Base-by-base conservation (phyloP, 116 monocot species). In the Cymodocea nodosa region DNA sequence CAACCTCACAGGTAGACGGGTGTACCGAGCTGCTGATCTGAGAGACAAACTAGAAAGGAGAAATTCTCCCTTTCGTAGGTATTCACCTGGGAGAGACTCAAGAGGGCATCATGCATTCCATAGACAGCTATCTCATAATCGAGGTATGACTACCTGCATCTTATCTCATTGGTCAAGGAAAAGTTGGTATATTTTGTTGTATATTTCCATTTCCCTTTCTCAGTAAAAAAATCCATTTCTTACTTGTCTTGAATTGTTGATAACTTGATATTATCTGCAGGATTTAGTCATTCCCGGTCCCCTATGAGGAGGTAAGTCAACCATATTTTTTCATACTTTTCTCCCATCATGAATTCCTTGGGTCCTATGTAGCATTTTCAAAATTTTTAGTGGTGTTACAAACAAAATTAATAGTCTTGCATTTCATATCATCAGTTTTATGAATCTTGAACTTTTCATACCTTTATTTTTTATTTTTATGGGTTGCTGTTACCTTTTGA, bases 21-120 rank as follows among this genome's bases (percentile, higher is more conserved):
- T 89, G 13, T 82, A 82, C 73, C 86, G 84, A 77, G 73, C 68
- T 70, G 70, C 69, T 71, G 89, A 89, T 56, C 66, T 94, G 59
- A 86, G 94, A 75, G 89, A 80, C 53, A 94, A 66, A 62, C 73
- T 94, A 78, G 94, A 86, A n/a, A 81, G 84, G 64, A 86, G 89
- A 66, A 74, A 77, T 67, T 89, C 94, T 68, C 89, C 94, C 64
- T 72, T 71, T 71, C 59, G 86, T 40, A 86, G 82, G 66, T 76
- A 80, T 75, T 94, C 94, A 18, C 94, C 89, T 68, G 86, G 58
- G 19, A 82, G 82, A 79, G 89, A 87, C 80, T 70, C 64, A 56
- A 84, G 84, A 66, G 78, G 75, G 50, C 75, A 73, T 74, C 77
- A 72, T 70, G 36, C 73, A 55, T 82, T 84, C 74, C 74, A 63